Evolutionary conservation across 2,329 filamentous ascomycete species (phyloP).

Genomic region (Dryadomyces sulphureus): DNA sequence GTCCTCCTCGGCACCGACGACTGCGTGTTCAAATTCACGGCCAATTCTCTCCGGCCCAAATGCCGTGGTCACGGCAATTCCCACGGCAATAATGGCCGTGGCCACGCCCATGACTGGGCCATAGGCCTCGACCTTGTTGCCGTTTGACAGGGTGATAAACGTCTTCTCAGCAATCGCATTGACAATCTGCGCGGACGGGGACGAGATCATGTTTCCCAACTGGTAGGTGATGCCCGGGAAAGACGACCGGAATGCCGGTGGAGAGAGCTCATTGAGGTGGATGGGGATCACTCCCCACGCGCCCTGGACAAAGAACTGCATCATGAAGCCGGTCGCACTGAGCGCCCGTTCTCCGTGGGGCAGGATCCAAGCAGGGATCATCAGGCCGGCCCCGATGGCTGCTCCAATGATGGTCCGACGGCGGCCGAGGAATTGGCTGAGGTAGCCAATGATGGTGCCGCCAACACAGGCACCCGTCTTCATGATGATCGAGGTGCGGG

Average conservation of each 20-base stretch:
- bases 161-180: conserved; percentile 18
- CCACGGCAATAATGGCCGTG: conserved; percentile 59
- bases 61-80: conserved; percentile 52
- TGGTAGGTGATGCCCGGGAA: conserved; percentile 62
- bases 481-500: conserved; percentile 54
- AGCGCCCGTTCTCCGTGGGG: conserved; percentile 33
- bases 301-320: conserved; percentile 54
- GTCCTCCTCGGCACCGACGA: too few relatives aligned
- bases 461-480: conserved; percentile 57
- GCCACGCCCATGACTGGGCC: conserved; percentile 63
- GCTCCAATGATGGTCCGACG: conserved; percentile 52
- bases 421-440: conserved; percentile 53
- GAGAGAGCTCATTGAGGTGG: conserved; percentile 60
- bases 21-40: conserved; percentile 45
- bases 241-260: conserved; percentile 53
- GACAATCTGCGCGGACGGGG: conserved; percentile 30
- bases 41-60: conserved; percentile 64
- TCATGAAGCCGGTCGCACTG: conserved; percentile 72
- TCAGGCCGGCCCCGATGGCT: conserved; percentile 53
- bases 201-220: conserved; percentile 60
- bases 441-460: conserved; percentile 52
- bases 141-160: conserved; percentile 36
- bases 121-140: conserved; percentile 50
- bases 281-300: conserved; percentile 57
- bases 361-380: conserved; percentile 73